Conservation (phyloP, 2,329 filamentous ascomycete genomes). For the Nemania serpens region DNA sequence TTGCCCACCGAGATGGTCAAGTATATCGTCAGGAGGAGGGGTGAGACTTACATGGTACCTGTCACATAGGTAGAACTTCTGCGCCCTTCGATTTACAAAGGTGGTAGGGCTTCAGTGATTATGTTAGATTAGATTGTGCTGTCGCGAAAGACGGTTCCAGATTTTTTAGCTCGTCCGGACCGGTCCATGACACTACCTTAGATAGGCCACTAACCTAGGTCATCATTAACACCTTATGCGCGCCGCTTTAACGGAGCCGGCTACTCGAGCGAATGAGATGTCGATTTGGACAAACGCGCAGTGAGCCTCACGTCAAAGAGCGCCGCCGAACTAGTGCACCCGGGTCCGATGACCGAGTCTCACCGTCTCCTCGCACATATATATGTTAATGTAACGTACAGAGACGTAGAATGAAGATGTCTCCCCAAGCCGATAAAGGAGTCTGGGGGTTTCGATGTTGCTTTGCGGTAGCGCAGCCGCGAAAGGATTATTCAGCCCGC, state of each 20-base stretch:
- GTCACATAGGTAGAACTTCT: no score
- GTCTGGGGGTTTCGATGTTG: conserved; percentile 8
- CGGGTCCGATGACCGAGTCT: conserved; percentile 12
- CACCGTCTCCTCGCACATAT: conserved; percentile 7
- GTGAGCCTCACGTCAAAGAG: conserved; percentile 13
- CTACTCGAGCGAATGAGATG: conserved; percentile 4
- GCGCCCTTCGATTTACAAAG: no score
- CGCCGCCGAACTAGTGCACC: background rate
- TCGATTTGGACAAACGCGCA: background rate
- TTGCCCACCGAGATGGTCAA: no score
- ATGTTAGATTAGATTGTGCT: no score
- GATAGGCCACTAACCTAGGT: background rate
- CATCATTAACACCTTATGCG: background rate
- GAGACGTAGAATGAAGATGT: background rate
- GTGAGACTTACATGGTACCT: no score
- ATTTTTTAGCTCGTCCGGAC: background rate
- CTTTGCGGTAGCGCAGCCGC: background rate
- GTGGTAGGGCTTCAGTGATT: no score
- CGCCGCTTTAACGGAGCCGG: conserved; percentile 15
- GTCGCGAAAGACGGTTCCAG: conserved; percentile 9
- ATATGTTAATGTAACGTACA: background rate
- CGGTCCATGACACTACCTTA: background rate
- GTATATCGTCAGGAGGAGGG: no score
- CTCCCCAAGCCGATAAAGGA: conserved; percentile 16
- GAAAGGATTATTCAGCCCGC: background rate